Evolutionary conservation across 225 moss, liverwort and hornwort species (phyloP), one percentile per base, ranked within the genome.

Genomic region (Marchantia paleacea): DNA sequence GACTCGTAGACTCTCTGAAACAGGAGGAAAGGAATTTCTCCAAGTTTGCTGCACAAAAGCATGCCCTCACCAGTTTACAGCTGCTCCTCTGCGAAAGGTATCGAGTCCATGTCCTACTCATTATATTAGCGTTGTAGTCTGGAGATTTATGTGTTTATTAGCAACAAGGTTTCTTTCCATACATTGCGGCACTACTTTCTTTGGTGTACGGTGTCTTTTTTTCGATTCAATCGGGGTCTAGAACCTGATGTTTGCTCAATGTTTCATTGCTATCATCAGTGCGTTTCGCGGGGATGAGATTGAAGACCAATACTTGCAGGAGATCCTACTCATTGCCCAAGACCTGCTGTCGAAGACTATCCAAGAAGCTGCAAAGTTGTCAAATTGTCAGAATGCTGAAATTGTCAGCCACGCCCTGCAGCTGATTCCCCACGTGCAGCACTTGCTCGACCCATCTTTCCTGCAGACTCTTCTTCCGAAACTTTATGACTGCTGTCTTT

Each of bases 391-490:
- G 22, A 77, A 47, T 55, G 61, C 57, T 24, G 84, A 80, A 28
- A 55, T 80, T 69, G 79, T 87, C 14, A 78, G 84, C 24, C 80
- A 73, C 19, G 80, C 78, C 18, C 80, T 87, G 82, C 79, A 82
- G 76, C 75, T 87, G 48, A 74, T 84, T 82, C 82, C 80, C 31
- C 82, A 87, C 19, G 77, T 87, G 22, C 92, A 86, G 77, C 89
- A 90, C 81, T 85, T 90, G 54, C 81, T 84, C 53, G 81, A 84
- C 5, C 89, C 92, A 14, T 85, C 85, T 70, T 84, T 83, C 47
- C 79, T 92, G 31, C 75, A 90, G 65, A 83, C 75, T 75, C 82
- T 93, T 50, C 87, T 95, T 69, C 83, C 88, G 30, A 90, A 89
- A 80, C 73, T 92, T 64, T 85, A 87, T 79, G 85, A 89, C 77